Percentiles rank a stretch among this genome's conserved stretches.
These are phyloP conservation scores for Sporothrix euskadiensis DNA, from an alignment of 2,329 filamentous ascomycete genomes.

Conservation along the genomic window DNA sequence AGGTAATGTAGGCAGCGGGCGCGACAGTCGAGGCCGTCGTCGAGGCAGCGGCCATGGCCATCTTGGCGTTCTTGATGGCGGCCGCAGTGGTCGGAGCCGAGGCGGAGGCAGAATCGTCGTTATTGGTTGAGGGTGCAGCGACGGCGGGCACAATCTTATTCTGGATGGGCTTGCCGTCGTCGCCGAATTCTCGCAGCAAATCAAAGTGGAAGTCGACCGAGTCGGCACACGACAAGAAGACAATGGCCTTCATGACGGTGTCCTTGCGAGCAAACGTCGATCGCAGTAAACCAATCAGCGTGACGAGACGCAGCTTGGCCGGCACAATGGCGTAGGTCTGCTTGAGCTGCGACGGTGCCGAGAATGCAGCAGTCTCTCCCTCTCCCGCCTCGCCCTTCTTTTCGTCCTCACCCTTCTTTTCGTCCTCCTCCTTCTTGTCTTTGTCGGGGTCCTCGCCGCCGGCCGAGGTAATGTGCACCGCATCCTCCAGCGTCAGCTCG, in stretches of 20 bases:
- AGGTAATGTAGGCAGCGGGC: conserved; percentile 70
- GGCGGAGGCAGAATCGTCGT: conserved; percentile 24
- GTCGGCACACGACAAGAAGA: conserved; percentile 96
- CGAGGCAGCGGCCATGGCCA: conserved; percentile 32
- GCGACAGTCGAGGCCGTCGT: conserved; percentile 62
- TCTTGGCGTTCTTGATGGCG: conserved; percentile 30
- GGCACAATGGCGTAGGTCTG: conserved; percentile 87
- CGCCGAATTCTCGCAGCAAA: conserved; percentile 58
- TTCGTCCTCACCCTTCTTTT: background rate
- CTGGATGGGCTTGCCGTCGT: conserved; percentile 19
- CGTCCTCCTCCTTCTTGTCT: background rate
- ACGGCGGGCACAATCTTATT: background rate
- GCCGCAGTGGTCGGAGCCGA: conserved; percentile 31
- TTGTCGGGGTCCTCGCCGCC: conserved; percentile 32
- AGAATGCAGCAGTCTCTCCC: conserved; percentile 54
- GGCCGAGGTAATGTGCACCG: conserved; percentile 70
- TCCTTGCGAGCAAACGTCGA: conserved; percentile 84
- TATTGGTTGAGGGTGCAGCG: background rate
- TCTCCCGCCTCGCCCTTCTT: conserved; percentile 48
- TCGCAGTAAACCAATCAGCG: conserved; percentile 79
- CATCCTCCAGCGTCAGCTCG: conserved; percentile 92
- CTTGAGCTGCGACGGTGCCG: conserved; percentile 88
- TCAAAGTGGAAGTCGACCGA: conserved; percentile 97
- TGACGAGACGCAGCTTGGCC: conserved; percentile 86
- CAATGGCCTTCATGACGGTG: conserved; percentile 92